Percentiles rank a stretch among this genome's conserved stretches.
Evolutionary conservation across 1,284 basidiomycete genomes (phyloP).

Genomic region (Microbotryum violaceum): DNA sequence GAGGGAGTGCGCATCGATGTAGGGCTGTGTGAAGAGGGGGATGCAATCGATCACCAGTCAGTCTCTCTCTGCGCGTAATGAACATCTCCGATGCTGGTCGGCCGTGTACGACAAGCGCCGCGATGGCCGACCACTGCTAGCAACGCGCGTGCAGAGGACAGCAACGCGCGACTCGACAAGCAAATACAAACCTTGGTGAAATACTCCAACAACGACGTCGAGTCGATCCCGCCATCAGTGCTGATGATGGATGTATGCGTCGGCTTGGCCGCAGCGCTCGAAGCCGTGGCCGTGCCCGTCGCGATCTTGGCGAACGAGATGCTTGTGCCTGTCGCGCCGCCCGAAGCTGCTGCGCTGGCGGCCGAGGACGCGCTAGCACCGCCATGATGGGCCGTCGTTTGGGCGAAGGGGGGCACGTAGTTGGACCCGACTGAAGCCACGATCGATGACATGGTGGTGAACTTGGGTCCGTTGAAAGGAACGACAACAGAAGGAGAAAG

Average conservation of each 20-base stretch:
- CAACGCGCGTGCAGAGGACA: too few species aligned
- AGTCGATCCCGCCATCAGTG: constrained; percentile 24
- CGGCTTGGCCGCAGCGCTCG: constrained; percentile 2
- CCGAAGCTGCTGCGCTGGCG: not conserved
- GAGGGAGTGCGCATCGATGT: constrained; percentile 42
- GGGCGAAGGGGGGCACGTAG: too few species aligned
- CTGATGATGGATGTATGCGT: constrained; percentile 9
- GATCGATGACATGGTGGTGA: too few species aligned
- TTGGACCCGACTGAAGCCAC: too few species aligned
- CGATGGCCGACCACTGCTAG: too few species aligned
- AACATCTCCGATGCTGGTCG: not conserved
- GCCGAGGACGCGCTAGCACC: not conserved
- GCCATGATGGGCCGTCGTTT: not conserved
- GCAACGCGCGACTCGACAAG: too few species aligned
- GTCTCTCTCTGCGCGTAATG: too few species aligned
- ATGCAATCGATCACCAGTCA: not conserved
- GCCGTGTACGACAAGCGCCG: not conserved
- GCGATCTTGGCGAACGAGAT: constrained; percentile 14
- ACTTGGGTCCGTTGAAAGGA: too few species aligned
- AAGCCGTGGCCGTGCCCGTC: constrained; percentile 4
- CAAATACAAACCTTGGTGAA: constrained; percentile 17
- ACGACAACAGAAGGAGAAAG: too few species aligned
- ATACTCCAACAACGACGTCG: constrained; percentile 16
- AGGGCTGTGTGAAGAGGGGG: constrained; percentile 5
- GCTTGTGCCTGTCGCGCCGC: not conserved